Evolutionary conservation across 768 basidiomycete species (phyloP).

Genomic region (Flagelloscypha sp.): DNA sequence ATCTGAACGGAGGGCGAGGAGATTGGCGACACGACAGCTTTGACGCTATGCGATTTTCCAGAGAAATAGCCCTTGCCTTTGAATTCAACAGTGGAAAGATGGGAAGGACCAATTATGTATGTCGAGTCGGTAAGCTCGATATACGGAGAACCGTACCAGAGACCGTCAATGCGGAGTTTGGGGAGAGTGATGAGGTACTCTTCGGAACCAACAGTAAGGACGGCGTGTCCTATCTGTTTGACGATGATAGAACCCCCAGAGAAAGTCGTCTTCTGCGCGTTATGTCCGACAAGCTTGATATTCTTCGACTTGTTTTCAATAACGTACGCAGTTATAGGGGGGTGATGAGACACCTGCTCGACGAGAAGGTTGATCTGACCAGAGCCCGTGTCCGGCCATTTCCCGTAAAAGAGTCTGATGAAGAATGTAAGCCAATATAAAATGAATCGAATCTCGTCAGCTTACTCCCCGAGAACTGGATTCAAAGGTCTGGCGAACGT

Average conservation of each 20-base stretch:
- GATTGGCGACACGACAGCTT: constrained; percentile 58
- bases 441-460: no score
- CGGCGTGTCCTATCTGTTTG: constrained; percentile 91
- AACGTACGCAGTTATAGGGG: constrained; percentile 79
- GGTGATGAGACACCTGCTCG: constrained; percentile 96
- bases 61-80: constrained; percentile 95
- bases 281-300: constrained; percentile 74
- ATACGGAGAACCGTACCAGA: constrained; percentile 88
- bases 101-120: constrained; percentile 52
- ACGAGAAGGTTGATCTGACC: constrained; percentile 81
- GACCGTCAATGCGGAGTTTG: constrained; percentile 83
- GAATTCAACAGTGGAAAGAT: constrained; percentile 67
- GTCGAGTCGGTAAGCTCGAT: constrained; percentile 83
- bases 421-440: neutral
- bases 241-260: constrained; percentile 71
- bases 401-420: constrained; percentile 73
- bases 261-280: constrained; percentile 94
- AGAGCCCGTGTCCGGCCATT: constrained; percentile 74
- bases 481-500: constrained; percentile 68
- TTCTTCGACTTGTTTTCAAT: constrained; percentile 78
- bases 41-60: constrained; percentile 90
- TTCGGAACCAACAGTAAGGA: constrained; percentile 62
- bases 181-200: constrained; percentile 90
- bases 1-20: constrained; percentile 27
- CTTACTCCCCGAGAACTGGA: constrained; percentile 88